Percentiles rank a stretch among this genome's conserved stretches.
Conservation (phyloP, 805 yeast species). For the Cyberlindnera meyerae region DNA sequence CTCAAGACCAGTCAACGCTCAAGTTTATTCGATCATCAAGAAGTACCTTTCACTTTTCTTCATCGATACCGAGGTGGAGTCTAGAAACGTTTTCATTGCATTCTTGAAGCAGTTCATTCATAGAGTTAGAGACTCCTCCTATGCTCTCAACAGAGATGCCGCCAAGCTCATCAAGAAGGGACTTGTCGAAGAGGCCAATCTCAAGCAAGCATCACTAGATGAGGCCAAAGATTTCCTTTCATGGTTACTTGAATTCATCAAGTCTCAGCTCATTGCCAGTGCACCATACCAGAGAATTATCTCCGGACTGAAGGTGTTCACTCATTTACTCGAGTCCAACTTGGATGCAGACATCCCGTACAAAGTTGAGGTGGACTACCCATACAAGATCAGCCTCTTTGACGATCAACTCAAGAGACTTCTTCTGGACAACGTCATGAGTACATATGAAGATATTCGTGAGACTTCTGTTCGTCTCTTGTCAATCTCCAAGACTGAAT, state of each 20-base stretch:
- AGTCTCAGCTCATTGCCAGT: conserved; percentile 45
- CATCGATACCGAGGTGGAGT: conserved; percentile 62
- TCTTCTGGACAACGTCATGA: conserved; percentile 57
- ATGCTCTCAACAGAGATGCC: conserved; percentile 49
- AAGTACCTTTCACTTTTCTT: conserved; percentile 46
- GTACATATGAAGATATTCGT: conserved; percentile 78
- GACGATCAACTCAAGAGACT: conserved; percentile 36
- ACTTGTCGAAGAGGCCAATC: conserved; percentile 32
- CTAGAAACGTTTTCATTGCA: conserved; percentile 61
- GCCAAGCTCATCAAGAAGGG: conserved; percentile 38
- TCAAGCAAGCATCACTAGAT: conserved; percentile 27
- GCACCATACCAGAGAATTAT: conserved; percentile 50
- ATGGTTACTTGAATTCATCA: conserved; percentile 34
- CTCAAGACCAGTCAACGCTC: conserved; percentile 48
- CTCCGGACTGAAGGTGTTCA: conserved; percentile 44
- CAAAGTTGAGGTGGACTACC: conserved; percentile 43
- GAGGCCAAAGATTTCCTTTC: conserved; percentile 35
- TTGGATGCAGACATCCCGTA: conserved; percentile 42
- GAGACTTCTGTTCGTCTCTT: conserved; percentile 41
- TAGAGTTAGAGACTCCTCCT: conserved; percentile 65
- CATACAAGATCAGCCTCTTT: conserved; percentile 43
- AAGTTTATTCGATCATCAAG: conserved; percentile 40
- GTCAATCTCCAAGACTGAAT: conserved; percentile 26
- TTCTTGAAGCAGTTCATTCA: conserved; percentile 55
- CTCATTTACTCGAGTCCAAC: conserved; percentile 47